These are phyloP conservation scores for Colletotrichum navitas DNA, from an alignment of 2,329 filamentous ascomycete species.

Conservation along the genomic window DNA sequence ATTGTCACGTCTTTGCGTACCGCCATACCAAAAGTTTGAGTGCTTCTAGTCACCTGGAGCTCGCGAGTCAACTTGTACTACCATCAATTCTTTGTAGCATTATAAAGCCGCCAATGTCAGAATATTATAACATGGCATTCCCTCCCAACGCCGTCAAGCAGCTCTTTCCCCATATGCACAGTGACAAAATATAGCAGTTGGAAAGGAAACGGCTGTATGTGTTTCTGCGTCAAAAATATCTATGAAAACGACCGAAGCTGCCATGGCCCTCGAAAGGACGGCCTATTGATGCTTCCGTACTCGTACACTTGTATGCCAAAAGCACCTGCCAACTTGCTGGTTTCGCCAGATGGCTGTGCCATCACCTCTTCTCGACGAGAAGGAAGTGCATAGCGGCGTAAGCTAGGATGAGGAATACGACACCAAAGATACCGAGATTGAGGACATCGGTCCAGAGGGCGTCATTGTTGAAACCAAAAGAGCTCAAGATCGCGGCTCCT, in stretches of 20 bases:
- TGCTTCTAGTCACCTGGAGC: constrained; percentile 17
- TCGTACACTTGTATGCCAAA: constrained; percentile 37
- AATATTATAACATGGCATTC: constrained; percentile 20
- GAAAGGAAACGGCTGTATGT: constrained; percentile 31
- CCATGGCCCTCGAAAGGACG: constrained; percentile 5
- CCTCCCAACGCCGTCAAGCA: constrained; percentile 29
- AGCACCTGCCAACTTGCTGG: background rate
- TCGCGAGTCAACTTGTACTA: constrained; percentile 34
- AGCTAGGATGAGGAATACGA: constrained; percentile 85
- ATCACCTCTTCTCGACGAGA: constrained; percentile 86
- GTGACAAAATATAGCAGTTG: constrained; percentile 27
- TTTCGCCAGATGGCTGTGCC: background rate
- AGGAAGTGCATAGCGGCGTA: constrained; percentile 94
- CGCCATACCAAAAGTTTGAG: constrained; percentile 13
- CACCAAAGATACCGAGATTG: constrained; percentile 85
- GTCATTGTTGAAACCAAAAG: constrained; percentile 92
- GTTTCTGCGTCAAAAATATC: constrained; percentile 25
- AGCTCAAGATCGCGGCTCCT: constrained; percentile 91
- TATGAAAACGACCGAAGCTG: constrained; percentile 37
- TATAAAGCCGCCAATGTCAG: constrained; percentile 36
- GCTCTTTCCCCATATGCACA: constrained; percentile 33
- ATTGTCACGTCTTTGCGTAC: constrained; percentile 17
- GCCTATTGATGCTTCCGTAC: constrained; percentile 21
- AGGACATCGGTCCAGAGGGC: constrained; percentile 88
- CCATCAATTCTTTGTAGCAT: constrained; percentile 42